Evolutionary conservation across 2,329 filamentous ascomycete genomes (phyloP).

Genomic region (Epichloe gansuensis): DNA sequence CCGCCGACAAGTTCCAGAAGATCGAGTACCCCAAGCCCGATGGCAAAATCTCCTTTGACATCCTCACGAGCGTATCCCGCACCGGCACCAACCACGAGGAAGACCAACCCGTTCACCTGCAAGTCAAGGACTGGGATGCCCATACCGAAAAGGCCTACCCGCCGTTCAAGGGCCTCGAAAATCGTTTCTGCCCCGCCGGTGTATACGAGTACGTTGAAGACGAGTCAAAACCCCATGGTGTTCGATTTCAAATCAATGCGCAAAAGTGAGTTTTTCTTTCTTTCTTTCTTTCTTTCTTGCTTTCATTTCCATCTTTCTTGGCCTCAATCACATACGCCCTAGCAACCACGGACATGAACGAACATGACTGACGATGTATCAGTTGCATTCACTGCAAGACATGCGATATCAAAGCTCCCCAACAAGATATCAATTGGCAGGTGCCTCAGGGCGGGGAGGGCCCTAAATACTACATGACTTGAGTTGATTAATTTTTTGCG

Average conservation of each 20-base stretch:
- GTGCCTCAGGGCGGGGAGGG: constrained; percentile 84
- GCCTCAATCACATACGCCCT: not conserved
- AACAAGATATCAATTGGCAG: constrained; percentile 95
- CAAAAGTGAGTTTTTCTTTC: constrained; percentile 63
- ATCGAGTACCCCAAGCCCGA: constrained; percentile 97
- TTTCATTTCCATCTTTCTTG: not conserved
- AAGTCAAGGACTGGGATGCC: constrained; percentile 89
- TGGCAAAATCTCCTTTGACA: constrained; percentile 88
- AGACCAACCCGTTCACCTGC: constrained; percentile 91
- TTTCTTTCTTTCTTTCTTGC: not conserved
- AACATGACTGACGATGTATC: not conserved
- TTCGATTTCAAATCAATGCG: constrained; percentile 93
- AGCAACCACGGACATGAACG: not conserved
- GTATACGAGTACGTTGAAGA: constrained; percentile 99
- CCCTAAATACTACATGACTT: constrained; percentile 61
- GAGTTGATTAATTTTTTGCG: constrained; percentile 4
- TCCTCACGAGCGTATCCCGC: constrained; percentile 84
- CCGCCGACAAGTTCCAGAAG: constrained; percentile 66
- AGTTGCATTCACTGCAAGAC: constrained; percentile 99
- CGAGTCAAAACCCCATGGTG: constrained; percentile 68
- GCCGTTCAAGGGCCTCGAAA: constrained; percentile 82
- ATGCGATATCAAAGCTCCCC: constrained; percentile 95
- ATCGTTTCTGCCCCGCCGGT: constrained; percentile 90
- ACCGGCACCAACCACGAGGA: constrained; percentile 98
- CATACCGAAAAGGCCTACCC: constrained; percentile 78